Percentiles rank a stretch among this genome's conserved stretches.
These are phyloP conservation scores for Ophiosphaerella korrae DNA, from an alignment of 2,329 filamentous ascomycete genomes.

Conservation along the genomic window DNA sequence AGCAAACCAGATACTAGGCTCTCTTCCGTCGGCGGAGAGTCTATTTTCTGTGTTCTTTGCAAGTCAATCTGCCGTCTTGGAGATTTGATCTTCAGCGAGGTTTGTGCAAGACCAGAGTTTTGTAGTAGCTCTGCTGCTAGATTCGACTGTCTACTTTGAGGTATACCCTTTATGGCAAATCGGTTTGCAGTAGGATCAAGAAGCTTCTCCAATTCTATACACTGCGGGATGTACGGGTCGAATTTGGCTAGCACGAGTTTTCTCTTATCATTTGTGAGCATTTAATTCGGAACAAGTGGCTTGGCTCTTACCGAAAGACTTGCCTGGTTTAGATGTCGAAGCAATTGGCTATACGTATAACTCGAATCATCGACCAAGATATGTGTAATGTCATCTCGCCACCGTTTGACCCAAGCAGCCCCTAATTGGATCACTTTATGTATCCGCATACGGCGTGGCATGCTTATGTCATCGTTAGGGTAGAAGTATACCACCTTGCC, in stretches of 20 bases:
- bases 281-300: background rate
- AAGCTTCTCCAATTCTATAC: slow-evolving; percentile 47
- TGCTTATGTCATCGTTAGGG: slow-evolving; percentile 76
- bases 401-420: slow-evolving; percentile 69
- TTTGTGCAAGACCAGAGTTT: slow-evolving; percentile 22
- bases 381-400: slow-evolving; percentile 68
- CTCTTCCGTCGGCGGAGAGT: slow-evolving; percentile 48
- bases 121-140: slow-evolving; percentile 6
- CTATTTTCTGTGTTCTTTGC: slow-evolving; percentile 36
- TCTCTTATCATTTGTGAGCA: slow-evolving; percentile 26
- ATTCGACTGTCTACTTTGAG: slow-evolving; percentile 9
- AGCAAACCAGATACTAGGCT: slow-evolving; percentile 22
- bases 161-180: slow-evolving; percentile 64
- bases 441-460: slow-evolving; percentile 72
- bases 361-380: slow-evolving; percentile 73
- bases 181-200: slow-evolving; percentile 61
- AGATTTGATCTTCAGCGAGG: slow-evolving; percentile 59
- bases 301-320: slow-evolving; percentile 53
- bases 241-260: slow-evolving; percentile 57
- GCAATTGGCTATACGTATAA: slow-evolving; percentile 67
- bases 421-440: slow-evolving; percentile 69
- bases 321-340: slow-evolving; percentile 59
- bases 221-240: slow-evolving; percentile 52
- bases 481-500: slow-evolving; percentile 64
- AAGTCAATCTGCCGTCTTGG: slow-evolving; percentile 48